Evolutionary conservation across 1,139 yeast species (phyloP), one percentile per base, ranked within the genome.

Genomic region (Yamadazyma atlantica): DNA sequence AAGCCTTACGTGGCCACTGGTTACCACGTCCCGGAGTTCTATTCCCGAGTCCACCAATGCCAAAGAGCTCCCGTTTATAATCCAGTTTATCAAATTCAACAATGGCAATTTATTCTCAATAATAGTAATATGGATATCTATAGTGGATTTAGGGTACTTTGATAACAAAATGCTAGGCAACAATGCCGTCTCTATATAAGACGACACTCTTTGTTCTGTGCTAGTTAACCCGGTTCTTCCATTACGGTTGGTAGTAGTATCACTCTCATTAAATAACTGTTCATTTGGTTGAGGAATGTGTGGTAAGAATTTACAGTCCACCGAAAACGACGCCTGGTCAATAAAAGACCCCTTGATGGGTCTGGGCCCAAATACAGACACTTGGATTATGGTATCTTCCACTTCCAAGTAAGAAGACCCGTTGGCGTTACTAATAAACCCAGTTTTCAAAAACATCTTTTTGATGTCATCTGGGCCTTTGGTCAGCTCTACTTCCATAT

Each of bases 111-210:
- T 72, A 13, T 70, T 58, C 13, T 42, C 46, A 14, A 88, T 66
- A 2, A 88, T 66, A 31, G 85, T 78, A n/a, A 90, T 69, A 50
- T 82, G 84, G 17, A 92, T 71, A 53, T 84, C 94, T 38, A 92
- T 86, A 17, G 90, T 80, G 8, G 96, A 85, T 59, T 92, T 92
- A 4, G 97, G 97, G 57, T 90, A 90, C 43, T 82, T 79, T 13
- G 78, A 78, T 34, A 88, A 66, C 30, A 85, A 61, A 3, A 92
- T 74, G 2, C 83, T 64, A 9, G 87, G 82, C 31, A 76, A 64
- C 30, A 82, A 60, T 30, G 85, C 69, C 2, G 85, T 75, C 40
- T 78, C 75, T 16, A 84, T 64, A 50, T 75, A 82, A 7, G 79
- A 64, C 10, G 80, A 68, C 13, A 80, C 61, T 38, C 63, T 64